These are phyloP conservation scores for Colletotrichum spaethianum DNA, from an alignment of 2,329 filamentous ascomycete species.

Conservation along the genomic window DNA sequence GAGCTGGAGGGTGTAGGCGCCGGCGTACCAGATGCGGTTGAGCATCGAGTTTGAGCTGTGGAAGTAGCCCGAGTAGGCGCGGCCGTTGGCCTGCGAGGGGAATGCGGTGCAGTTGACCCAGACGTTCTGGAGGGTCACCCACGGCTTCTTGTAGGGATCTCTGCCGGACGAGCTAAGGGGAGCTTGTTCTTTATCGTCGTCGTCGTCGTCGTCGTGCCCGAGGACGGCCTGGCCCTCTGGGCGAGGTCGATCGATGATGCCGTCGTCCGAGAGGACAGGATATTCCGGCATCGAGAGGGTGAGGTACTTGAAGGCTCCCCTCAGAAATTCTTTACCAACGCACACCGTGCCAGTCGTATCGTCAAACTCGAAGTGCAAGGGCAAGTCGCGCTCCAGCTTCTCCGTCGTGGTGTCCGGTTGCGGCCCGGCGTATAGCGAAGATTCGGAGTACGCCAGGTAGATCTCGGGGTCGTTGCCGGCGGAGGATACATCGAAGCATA, in stretches of 20 bases:
- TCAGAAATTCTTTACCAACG: constrained; percentile 48
- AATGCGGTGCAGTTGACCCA: constrained; percentile 58
- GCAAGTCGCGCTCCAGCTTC: constrained; percentile 43
- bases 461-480: constrained; percentile 48
- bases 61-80: constrained; percentile 62
- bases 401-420: constrained; percentile 46
- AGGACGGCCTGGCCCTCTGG: constrained; percentile 48
- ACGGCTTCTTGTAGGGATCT: constrained; percentile 44
- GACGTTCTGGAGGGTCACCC: constrained; percentile 51
- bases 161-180: constrained; percentile 21
- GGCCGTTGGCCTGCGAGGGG: constrained; percentile 61
- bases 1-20: constrained; percentile 55
- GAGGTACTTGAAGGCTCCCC: constrained; percentile 62
- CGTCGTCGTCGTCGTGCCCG: constrained; percentile 3
- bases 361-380: constrained; percentile 48
- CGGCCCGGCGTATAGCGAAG: constrained; percentile 42
- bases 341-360: constrained; percentile 50
- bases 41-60: constrained; percentile 56
- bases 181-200: not conserved
- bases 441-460: constrained; percentile 45
- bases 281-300: constrained; percentile 57
- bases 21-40: constrained; percentile 62
- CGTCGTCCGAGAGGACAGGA: constrained; percentile 46
- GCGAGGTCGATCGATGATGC: not conserved
- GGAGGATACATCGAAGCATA: constrained; percentile 52